Conservation (phyloP, 768 basidiomycete genomes). For the Gymnopilus dilepis region DNA sequence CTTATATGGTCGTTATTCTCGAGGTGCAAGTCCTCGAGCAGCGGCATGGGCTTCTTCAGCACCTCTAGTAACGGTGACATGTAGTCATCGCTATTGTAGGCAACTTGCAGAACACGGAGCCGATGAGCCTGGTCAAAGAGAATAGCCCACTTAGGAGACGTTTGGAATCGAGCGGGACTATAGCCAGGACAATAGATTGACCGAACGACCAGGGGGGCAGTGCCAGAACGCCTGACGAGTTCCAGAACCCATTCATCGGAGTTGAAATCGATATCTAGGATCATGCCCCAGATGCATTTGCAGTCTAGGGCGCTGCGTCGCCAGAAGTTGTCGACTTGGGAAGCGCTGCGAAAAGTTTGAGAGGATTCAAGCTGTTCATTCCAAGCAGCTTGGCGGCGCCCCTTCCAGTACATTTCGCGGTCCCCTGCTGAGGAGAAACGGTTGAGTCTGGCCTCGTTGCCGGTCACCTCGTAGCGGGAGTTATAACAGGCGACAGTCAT, state of each 20-base stretch:
- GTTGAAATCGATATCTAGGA: constrained; percentile 5
- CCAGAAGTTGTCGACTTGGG: background rate
- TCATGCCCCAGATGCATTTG: background rate
- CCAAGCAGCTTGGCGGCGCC: background rate
- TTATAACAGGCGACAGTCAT: background rate
- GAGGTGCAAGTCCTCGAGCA: constrained; percentile 1
- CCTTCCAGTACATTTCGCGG: too few species aligned
- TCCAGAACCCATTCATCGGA: background rate
- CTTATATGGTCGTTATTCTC: background rate
- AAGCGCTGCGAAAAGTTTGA: background rate
- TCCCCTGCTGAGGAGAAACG: too few species aligned
- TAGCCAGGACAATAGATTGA: background rate
- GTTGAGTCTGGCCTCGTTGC: background rate
- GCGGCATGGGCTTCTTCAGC: background rate
- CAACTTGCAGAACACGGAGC: background rate
- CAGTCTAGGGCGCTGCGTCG: background rate
- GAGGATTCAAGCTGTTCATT: background rate
- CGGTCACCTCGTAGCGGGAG: background rate
- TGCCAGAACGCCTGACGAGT: background rate
- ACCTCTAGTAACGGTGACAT: background rate
- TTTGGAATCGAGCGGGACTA: background rate
- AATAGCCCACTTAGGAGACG: background rate
- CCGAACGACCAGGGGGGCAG: background rate
- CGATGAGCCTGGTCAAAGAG: background rate
- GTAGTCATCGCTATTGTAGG: background rate